Evolutionary conservation across 1,284 basidiomycete species (phyloP).

Genomic region (Trametes sp.): DNA sequence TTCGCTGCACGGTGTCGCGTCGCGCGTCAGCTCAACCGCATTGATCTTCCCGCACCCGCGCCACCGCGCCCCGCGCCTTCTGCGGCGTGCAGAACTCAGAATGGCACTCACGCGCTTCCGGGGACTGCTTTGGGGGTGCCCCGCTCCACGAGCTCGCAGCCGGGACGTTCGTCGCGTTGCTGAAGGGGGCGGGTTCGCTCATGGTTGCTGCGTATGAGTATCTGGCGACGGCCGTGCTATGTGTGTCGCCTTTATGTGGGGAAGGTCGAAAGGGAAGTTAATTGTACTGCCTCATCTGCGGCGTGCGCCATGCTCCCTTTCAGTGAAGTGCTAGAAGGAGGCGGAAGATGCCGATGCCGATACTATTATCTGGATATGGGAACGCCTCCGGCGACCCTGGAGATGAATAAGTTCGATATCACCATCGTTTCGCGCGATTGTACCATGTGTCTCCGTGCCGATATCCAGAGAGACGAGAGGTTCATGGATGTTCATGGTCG

Average conservation of each 20-base stretch:
- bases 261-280: neutral
- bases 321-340: slow-evolving; percentile 26
- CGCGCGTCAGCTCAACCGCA: slow-evolving; percentile 21
- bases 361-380: slow-evolving; percentile 1
- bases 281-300: slow-evolving; percentile 19
- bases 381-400: neutral
- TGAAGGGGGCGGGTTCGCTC: slow-evolving; percentile 16
- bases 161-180: slow-evolving; percentile 25
- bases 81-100: slow-evolving; percentile 12
- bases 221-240: neutral
- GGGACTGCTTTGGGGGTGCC: slow-evolving; percentile 26
- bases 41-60: neutral
- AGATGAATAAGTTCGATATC: too few relatives aligned
- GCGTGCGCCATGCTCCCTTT: slow-evolving; percentile 6
- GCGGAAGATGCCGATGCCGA: slow-evolving; percentile 26
- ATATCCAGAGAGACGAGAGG: neutral
- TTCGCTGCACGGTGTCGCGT: slow-evolving; percentile 19
- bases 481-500: neutral
- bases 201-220: too few relatives aligned
- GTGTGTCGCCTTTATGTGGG: neutral
- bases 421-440: too few relatives aligned
- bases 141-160: neutral
- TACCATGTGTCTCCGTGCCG: too few relatives aligned
- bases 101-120: slow-evolving; percentile 33
- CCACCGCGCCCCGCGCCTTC: neutral